Percentiles rank a stretch among this genome's conserved stretches.
phyloP scores from a whole-genome alignment of 2,329 filamentous ascomycete genomes.

The Penicillium hordei region DNA sequence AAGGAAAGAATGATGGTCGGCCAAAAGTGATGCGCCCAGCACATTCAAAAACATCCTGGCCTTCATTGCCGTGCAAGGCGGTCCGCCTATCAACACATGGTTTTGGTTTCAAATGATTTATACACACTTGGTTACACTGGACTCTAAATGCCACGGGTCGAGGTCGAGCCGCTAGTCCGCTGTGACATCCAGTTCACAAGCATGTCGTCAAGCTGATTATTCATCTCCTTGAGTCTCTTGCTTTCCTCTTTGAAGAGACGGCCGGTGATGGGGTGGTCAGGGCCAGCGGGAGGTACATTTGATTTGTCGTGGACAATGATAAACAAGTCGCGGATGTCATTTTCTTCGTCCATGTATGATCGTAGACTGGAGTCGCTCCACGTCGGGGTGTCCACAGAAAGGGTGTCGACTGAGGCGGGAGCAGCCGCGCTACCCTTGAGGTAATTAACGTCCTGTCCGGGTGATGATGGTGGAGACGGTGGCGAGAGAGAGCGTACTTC shows the following conservation, averaged over 20 bases:
- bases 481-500: constrained; percentile 61
- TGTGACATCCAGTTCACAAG: constrained; percentile 72
- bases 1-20: constrained; percentile 17
- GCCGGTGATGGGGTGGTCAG: constrained; percentile 81
- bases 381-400: constrained; percentile 58
- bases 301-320: constrained; percentile 91
- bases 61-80: constrained; percentile 4
- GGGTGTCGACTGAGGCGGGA: constrained; percentile 55
- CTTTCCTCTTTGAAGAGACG: constrained; percentile 84
- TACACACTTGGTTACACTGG: constrained; percentile 19
- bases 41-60: constrained; percentile 14
- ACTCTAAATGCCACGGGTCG: constrained; percentile 20
- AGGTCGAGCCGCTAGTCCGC: constrained; percentile 27
- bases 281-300: constrained; percentile 72
- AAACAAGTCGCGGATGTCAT: constrained; percentile 84
- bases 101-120: constrained; percentile 13
- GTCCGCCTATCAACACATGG: constrained; percentile 16
- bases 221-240: constrained; percentile 81
- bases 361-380: constrained; percentile 88
- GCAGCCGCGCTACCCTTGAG: constrained; percentile 41
- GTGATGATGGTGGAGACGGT: constrained; percentile 61
- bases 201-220: constrained; percentile 84
- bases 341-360: constrained; percentile 86
- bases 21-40: constrained; percentile 24
- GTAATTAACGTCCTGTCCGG: constrained; percentile 31